Percentiles rank a stretch among this genome's conserved stretches.
These are phyloP conservation scores for Abrus precatorius DNA, from an alignment of 306 rosid species.

Conservation along the genomic window DNA sequence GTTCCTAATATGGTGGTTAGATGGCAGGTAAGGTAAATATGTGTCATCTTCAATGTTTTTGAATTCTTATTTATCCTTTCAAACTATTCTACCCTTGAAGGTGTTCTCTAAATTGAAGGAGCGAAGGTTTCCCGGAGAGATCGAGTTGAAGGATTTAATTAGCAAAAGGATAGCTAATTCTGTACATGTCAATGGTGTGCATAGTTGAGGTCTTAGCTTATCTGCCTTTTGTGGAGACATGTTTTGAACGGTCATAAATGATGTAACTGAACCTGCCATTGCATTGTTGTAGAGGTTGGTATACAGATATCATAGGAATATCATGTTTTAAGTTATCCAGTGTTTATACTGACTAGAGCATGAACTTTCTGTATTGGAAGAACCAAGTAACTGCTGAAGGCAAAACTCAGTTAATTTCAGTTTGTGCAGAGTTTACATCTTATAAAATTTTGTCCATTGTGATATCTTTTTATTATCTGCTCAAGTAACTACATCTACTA, in stretches of 20 bases:
- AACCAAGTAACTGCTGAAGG: conserved; percentile 23
- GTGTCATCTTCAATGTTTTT: conserved; percentile 30
- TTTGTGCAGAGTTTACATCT: conserved; percentile 2
- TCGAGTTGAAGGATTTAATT: conserved; percentile 71
- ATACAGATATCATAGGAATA: conserved; percentile 18
- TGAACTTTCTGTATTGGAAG: conserved; percentile 32
- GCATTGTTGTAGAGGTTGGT: conserved; percentile 36
- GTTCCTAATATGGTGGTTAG: conserved; percentile 1
- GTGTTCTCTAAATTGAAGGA: conserved; percentile 82
- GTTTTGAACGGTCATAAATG: conserved; percentile 25
- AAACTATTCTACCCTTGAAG: conserved; percentile 55
- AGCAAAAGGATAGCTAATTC: conserved; percentile 57
- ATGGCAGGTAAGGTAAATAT: conserved; percentile 16
- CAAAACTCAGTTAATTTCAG: conserved; percentile 13
- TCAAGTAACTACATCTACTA: not conserved
- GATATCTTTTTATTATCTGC: not conserved
- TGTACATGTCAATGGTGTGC: conserved; percentile 52
- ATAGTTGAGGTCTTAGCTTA: conserved; percentile 48
- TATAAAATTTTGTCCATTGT: not conserved
- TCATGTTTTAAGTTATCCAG: conserved; percentile 38
- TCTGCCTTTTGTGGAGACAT: conserved; percentile 18
- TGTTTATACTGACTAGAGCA: conserved; percentile 26
- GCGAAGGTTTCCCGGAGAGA: conserved; percentile 82
- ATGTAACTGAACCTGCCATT: conserved; percentile 41
- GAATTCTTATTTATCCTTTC: conserved; percentile 41